Conservation (phyloP, 1,284 basidiomycete genomes). For the Amylostereum chailletii region DNA sequence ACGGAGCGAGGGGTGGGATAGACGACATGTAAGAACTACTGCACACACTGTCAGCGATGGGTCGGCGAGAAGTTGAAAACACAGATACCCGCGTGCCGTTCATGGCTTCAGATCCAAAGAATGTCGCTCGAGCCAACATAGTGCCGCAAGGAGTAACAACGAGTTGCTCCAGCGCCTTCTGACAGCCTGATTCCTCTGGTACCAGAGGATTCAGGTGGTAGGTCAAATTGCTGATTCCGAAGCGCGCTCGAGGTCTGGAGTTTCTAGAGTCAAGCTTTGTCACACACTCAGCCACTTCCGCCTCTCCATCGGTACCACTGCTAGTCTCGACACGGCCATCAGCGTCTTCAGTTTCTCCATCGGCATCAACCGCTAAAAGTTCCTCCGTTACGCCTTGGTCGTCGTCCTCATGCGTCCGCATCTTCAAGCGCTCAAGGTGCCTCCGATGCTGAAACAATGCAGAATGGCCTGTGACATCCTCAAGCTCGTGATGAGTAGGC, state of each 20-base stretch:
- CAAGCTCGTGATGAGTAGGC: slow-evolving; percentile 11
- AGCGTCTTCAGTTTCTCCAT: not conserved
- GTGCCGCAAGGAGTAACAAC: slow-evolving; percentile 19
- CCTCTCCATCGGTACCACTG: not conserved
- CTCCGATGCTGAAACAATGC: slow-evolving; percentile 11
- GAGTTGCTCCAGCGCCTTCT: slow-evolving; percentile 14
- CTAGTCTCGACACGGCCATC: not conserved
- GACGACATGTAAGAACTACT: slow-evolving; percentile 1
- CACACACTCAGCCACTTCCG: slow-evolving; percentile 3
- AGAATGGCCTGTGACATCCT: not conserved
- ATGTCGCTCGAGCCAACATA: slow-evolving; percentile 13
- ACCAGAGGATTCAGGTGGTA: slow-evolving; percentile 14
- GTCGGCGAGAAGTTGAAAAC: not conserved
- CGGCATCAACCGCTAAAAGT: not conserved
- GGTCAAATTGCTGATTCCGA: slow-evolving; percentile 16
- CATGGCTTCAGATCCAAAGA: not conserved
- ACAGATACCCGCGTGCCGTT: too few species aligned
- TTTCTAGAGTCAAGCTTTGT: slow-evolving; percentile 16
- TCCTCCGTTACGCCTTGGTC: not conserved
- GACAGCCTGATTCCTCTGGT: too few species aligned
- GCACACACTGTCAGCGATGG: not conserved
- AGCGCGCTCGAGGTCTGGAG: slow-evolving; percentile 13
- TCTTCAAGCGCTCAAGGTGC: not conserved
- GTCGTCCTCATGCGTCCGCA: not conserved
- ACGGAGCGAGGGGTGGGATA: slow-evolving; percentile 11